Evolutionary conservation across 352 stramenopile species (phyloP), one percentile per base, ranked within the genome.

Genomic region (Pythium rhizo-oryzae): DNA sequence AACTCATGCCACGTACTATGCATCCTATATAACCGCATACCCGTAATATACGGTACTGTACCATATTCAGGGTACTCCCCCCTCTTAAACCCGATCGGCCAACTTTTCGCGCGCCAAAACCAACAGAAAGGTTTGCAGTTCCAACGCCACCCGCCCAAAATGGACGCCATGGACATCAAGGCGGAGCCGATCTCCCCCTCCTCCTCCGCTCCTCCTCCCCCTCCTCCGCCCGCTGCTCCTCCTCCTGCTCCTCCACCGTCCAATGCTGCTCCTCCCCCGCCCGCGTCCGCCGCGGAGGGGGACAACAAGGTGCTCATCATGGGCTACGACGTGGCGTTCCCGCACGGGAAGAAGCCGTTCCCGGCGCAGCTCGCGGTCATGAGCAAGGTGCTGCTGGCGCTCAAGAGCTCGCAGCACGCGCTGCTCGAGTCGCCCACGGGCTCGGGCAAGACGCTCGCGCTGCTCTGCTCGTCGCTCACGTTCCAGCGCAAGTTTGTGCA

Each of bases 301-400:
- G 57, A 65, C 16, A 75, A 75, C 57, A 70, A 60, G 23, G 56
- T 75, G 11, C 82, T 94, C 80, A 90, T 96, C 71, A 94, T 94
- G 85, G 89, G 89, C 59, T 93, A 93, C 80, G 78, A 71, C 58
- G 84, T 96, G 12, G 82, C 75, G 41, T 96, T 96, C 65, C 85
- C 89, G 0, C 69, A 72, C 15, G 87, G 85, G 62, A 96, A 95
- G 76, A 77, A 76, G 63, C 89, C 89, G 58, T 96, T 96, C 65
- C 87, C 89, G 4, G 85, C 89, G 46, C 89, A 96, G 64, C 69
- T 96, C 30, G 87, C 85, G 1, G 87, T 96, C 41, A 96, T 96
- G 89, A 94, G 80, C 74, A 94, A 94, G 52, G 86, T 94, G 59
- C 63, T 96, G 41, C 65, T 84, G 39, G 88, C 89, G 50, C 77